phyloP scores from a whole-genome alignment of 2,329 filamentous ascomycete genomes.

The Aspergillus ustus region DNA sequence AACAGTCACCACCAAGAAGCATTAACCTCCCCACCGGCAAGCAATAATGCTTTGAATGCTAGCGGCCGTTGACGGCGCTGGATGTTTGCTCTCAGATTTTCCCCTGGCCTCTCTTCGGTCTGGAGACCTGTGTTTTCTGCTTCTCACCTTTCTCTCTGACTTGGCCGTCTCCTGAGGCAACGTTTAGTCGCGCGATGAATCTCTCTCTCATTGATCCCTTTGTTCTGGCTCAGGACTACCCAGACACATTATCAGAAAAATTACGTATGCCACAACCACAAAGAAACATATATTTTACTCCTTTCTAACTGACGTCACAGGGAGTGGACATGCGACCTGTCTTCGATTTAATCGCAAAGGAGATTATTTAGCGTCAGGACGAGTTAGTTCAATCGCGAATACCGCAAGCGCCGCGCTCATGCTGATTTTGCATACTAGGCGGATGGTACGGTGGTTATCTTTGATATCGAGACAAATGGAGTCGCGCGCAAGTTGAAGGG shows the following conservation, averaged over 20 bases:
- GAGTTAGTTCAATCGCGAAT: conserved; percentile 56
- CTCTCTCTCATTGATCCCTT: conserved; percentile 73
- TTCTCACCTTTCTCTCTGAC: conserved; percentile 5
- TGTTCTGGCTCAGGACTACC: conserved; percentile 78
- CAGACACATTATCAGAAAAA: conserved; percentile 84
- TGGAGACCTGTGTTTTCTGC: conserved; percentile 20
- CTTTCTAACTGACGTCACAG: conserved; percentile 39
- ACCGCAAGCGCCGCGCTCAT: conserved; percentile 1
- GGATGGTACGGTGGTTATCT: conserved; percentile 93
- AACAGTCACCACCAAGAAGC: conserved; percentile 11
- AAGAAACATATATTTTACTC: neutral
- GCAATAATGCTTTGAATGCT: conserved; percentile 11
- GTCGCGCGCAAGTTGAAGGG: conserved; percentile 92
- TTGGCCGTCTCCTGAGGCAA: neutral
- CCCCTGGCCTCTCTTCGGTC: conserved; percentile 33
- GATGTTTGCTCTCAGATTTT: conserved; percentile 30
- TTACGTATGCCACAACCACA: conserved; percentile 62
- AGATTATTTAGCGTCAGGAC: conserved; percentile 91
- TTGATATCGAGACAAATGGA: conserved; percentile 96
- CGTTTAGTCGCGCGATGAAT: conserved; percentile 60
- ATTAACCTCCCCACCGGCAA: conserved; percentile 14
- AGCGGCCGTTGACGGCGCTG: conserved; percentile 22
- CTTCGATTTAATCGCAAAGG: conserved; percentile 91
- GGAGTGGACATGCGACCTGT: conserved; percentile 67
- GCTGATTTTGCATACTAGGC: conserved; percentile 47